Evolutionary conservation across 805 yeast genomes (phyloP).

Genomic region (Nakazawaea sp.): DNA sequence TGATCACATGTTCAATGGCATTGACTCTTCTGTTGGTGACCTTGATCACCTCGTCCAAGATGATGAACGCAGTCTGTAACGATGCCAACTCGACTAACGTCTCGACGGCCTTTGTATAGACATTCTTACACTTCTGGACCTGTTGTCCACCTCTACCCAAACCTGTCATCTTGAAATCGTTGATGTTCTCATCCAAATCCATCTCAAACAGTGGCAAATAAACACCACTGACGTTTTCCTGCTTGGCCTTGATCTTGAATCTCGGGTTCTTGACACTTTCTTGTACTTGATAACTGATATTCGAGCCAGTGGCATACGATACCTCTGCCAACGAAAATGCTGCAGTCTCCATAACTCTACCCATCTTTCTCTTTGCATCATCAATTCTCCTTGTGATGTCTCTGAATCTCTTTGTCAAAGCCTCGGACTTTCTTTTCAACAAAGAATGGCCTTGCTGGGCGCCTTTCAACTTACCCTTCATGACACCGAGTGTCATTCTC

Average conservation of each 20-base stretch:
- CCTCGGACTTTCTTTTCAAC: conserved; percentile 93
- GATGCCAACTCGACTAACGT: conserved; percentile 94
- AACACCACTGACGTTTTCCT: conserved; percentile 96
- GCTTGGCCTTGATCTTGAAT: conserved; percentile 84
- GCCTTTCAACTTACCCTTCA: conserved; percentile 95
- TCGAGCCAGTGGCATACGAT: conserved; percentile 95
- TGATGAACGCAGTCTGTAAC: conserved; percentile 92
- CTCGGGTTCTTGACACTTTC: conserved; percentile 89
- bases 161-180: conserved; percentile 95
- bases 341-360: conserved; percentile 96
- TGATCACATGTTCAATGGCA: conserved; percentile 96
- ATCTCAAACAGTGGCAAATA: conserved; percentile 89
- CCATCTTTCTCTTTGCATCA: conserved; percentile 95
- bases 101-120: conserved; percentile 94
- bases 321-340: conserved; percentile 97
- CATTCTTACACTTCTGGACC: conserved; percentile 88
- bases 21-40: conserved; percentile 97
- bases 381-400: conserved; percentile 93
- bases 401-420: conserved; percentile 91
- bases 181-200: conserved; percentile 73
- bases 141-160: conserved; percentile 98
- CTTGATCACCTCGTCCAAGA: conserved; percentile 94
- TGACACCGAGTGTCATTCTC: conserved; percentile 91
- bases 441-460: conserved; percentile 95
- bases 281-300: conserved; percentile 91